These are phyloP conservation scores for Fragilaria crotonensis DNA, from an alignment of 108 stramenopile species.

Conservation along the genomic window DNA sequence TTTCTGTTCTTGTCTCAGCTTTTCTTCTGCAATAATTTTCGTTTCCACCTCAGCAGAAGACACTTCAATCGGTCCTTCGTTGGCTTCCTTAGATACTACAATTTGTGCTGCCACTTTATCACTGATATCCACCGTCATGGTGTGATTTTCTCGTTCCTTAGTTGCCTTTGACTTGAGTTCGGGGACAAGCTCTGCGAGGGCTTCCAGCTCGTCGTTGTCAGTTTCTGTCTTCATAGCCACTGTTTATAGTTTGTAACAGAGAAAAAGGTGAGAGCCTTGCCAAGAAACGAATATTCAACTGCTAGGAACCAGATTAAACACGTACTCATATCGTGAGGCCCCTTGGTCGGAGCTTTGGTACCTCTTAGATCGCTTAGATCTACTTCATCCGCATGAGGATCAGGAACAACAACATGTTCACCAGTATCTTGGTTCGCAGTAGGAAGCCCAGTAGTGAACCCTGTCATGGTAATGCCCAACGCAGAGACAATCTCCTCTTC, in stretches of 20 bases:
- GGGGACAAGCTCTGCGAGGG: conserved; percentile 52
- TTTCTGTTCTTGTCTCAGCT: not conserved
- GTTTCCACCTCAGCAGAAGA: not conserved
- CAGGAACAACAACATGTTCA: not conserved
- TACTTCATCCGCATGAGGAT: conserved; percentile 11
- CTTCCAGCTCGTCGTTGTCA: conserved; percentile 37
- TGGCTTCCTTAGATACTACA: not conserved
- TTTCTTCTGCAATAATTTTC: not conserved
- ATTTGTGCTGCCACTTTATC: not conserved
- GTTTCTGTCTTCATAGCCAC: conserved; percentile 13
- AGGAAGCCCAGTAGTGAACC: not conserved
- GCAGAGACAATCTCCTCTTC: not conserved
- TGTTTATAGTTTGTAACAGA: conserved; percentile 1
- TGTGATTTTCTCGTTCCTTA: not conserved
- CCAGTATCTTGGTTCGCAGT: not conserved
- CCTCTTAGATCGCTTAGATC: conserved; percentile 25
- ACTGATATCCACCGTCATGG: not conserved
- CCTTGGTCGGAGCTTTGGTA: conserved; percentile 5
- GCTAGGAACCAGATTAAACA: too few species aligned
- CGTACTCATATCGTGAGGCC: not conserved
- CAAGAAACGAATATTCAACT: too few species aligned
- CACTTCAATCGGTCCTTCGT: conserved; percentile 1
- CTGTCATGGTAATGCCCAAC: conserved; percentile 1
- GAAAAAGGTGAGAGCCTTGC: not conserved
- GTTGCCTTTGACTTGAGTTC: conserved; percentile 24